phyloP scores from a whole-genome alignment of 306 rosid genomes.

The Vigna mungo region DNA sequence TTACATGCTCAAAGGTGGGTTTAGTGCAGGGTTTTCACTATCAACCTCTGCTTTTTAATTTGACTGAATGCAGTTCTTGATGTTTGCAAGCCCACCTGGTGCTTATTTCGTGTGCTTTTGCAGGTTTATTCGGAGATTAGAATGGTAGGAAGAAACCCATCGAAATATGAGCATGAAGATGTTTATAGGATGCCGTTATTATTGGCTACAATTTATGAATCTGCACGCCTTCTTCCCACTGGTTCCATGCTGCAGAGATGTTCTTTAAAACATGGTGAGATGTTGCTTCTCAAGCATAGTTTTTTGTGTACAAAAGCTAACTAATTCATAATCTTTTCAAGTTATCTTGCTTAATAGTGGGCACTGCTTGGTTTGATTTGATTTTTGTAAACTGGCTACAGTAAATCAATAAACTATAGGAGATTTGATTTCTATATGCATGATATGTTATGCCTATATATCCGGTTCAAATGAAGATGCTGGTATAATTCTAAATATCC shows the following conservation, averaged over 20 bases:
- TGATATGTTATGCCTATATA: no score
- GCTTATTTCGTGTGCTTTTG: conserved; percentile 44
- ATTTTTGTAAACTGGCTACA: no score
- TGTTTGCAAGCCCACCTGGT: conserved; percentile 8
- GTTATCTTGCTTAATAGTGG: no score
- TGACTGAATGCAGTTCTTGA: not conserved
- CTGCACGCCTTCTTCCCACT: conserved; percentile 76
- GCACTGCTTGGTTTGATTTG: no score
- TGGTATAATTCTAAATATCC: no score
- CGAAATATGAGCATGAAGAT: conserved; percentile 53
- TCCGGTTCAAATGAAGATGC: no score
- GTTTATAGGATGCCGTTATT: conserved; percentile 72
- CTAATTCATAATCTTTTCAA: no score
- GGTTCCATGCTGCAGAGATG: conserved; percentile 85
- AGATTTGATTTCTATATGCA: no score
- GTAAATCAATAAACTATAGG: no score
- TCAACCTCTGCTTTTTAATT: not conserved
- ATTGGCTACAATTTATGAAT: conserved; percentile 77
- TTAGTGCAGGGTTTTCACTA: not conserved
- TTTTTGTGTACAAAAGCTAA: no score
- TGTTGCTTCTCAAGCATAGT: conserved; percentile 17
- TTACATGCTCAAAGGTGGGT: conserved; percentile 1
- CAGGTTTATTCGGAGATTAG: conserved; percentile 74
- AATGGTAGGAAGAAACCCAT: conserved; percentile 49
- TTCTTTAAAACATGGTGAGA: conserved; percentile 71